Evolutionary conservation across 257 asterid species (phyloP).

Genomic region (Petrea volubilis): DNA sequence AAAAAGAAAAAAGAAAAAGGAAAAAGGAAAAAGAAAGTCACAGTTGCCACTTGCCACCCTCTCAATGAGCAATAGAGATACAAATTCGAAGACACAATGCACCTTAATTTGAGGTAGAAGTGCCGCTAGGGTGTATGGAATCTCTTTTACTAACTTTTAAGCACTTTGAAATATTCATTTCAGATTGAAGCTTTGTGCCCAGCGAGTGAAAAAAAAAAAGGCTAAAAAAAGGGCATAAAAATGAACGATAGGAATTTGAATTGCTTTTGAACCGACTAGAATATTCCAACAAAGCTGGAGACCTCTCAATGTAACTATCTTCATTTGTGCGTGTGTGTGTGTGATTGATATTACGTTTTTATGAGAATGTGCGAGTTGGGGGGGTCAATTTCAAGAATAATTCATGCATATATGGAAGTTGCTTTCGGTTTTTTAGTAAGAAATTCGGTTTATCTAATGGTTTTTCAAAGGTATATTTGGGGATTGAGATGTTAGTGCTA

Average conservation of each 20-base stretch:
- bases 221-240: slow-evolving; percentile 4
- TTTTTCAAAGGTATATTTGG: no score
- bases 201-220: slow-evolving; percentile 17
- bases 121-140: slow-evolving; percentile 18
- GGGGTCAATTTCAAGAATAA: background rate
- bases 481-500: background rate
- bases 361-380: background rate
- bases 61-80: background rate
- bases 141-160: slow-evolving; percentile 20
- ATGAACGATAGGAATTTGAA: slow-evolving; percentile 7
- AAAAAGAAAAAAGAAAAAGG: no score
- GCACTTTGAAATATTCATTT: slow-evolving; percentile 30
- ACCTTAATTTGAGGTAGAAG: background rate
- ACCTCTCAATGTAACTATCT: background rate
- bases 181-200: slow-evolving; percentile 24
- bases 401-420: background rate
- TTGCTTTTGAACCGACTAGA: slow-evolving; percentile 24
- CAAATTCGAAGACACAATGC: slow-evolving; percentile 10
- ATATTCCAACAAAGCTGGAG: slow-evolving; percentile 31
- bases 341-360: background rate
- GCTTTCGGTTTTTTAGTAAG: background rate
- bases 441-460: background rate
- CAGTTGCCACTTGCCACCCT: no score
- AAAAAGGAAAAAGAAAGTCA: no score
- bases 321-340: background rate